Percentiles rank a stretch among this genome's conserved stretches.
These are phyloP conservation scores for Thalassiosira pacifica DNA, from an alignment of 352 stramenopile species.

Conservation along the genomic window DNA sequence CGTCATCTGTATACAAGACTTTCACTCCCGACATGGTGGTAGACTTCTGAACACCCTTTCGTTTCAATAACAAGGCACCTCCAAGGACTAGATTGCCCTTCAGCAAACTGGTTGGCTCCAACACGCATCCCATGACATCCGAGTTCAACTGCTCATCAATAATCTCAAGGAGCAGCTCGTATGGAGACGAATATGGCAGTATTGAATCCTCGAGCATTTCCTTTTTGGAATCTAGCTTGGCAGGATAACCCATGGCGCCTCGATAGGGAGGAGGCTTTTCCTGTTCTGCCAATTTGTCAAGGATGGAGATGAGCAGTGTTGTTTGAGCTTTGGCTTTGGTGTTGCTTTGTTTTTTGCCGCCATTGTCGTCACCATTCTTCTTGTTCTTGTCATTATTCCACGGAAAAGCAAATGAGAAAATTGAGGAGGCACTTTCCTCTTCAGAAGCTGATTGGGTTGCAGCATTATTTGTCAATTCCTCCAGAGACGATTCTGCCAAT, in stretches of 20 bases:
- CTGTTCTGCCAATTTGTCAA: constrained; percentile 62
- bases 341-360: background rate
- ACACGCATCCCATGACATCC: constrained; percentile 76
- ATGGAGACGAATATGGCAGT: constrained; percentile 77
- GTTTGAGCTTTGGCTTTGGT: background rate
- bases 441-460: constrained; percentile 1
- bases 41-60: constrained; percentile 64
- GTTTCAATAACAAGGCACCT: constrained; percentile 75
- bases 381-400: constrained; percentile 25
- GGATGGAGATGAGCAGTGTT: constrained; percentile 52
- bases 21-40: constrained; percentile 65
- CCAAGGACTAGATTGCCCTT: constrained; percentile 73
- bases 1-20: constrained; percentile 63
- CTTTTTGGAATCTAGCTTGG: constrained; percentile 61
- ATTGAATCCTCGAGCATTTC: constrained; percentile 57
- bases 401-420: constrained; percentile 32
- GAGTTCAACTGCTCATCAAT: constrained; percentile 82
- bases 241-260: constrained; percentile 81
- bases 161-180: constrained; percentile 78
- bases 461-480: constrained; percentile 24
- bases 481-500: constrained; percentile 42
- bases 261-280: constrained; percentile 73
- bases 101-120: constrained; percentile 83
- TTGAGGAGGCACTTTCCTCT: background rate
- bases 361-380: constrained; percentile 12